phyloP scores from a whole-genome alignment of 2,329 filamentous ascomycete species.

The Emericellopsis cladophorae region DNA sequence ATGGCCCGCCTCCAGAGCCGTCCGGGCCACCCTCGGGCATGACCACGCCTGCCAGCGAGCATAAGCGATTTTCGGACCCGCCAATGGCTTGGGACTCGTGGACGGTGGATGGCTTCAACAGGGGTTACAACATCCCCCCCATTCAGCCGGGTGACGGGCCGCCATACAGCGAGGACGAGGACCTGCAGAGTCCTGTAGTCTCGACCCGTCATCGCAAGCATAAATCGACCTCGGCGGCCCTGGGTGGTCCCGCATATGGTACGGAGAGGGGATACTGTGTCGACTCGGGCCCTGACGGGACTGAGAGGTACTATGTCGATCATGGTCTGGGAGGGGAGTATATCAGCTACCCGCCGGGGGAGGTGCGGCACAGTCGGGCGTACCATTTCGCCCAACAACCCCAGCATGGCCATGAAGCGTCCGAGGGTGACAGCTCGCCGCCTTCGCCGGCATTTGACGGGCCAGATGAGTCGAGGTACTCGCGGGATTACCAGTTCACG shows the following conservation, averaged over 20 bases:
- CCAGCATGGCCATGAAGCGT: constrained; percentile 33
- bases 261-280: constrained; percentile 55
- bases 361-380: constrained; percentile 43
- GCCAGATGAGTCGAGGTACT: constrained; percentile 69
- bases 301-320: constrained; percentile 62
- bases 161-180: constrained; percentile 91
- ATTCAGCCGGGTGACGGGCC: constrained; percentile 81
- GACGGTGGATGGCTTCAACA: constrained; percentile 40
- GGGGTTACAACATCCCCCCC: constrained; percentile 61
- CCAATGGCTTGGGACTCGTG: constrained; percentile 49
- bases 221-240: constrained; percentile 51
- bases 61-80: constrained; percentile 73
- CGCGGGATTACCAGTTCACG: constrained; percentile 85
- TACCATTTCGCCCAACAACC: constrained; percentile 29
- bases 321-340: constrained; percentile 62
- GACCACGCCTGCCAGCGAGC: constrained; percentile 76
- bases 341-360: constrained; percentile 62
- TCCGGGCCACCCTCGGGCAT: constrained; percentile 60
- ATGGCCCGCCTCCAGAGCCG: constrained; percentile 73
- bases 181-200: constrained; percentile 82
- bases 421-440: constrained; percentile 40
- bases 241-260: constrained; percentile 34
- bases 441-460: constrained; percentile 46
- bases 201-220: constrained; percentile 77
- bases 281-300: constrained; percentile 55